Percentiles rank a stretch among this genome's conserved stretches.
Conservation (phyloP, 1,139 yeast species). For the Yamadazyma jaroonii region DNA sequence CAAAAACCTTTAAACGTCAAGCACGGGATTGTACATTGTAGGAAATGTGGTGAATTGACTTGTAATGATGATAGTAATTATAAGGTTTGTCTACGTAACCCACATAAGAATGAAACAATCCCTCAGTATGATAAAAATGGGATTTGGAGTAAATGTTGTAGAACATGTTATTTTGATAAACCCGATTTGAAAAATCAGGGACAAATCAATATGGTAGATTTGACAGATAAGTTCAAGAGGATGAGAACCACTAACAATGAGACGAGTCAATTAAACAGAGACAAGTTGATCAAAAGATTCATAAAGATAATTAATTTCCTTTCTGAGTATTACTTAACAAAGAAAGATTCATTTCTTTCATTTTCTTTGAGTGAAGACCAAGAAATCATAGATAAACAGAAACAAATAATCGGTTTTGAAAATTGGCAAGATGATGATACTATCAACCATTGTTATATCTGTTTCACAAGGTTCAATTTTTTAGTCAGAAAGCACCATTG, state of each 20-base stretch:
- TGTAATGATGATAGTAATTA: conserved; percentile 65
- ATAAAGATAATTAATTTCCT: conserved; percentile 36
- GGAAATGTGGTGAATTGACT: conserved; percentile 69
- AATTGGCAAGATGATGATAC: conserved; percentile 66
- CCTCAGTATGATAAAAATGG: conserved; percentile 46
- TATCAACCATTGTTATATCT: conserved; percentile 59
- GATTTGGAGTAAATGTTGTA: conserved; percentile 70
- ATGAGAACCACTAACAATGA: conserved; percentile 42
- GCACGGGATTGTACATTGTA: conserved; percentile 57
- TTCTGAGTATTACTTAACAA: conserved; percentile 9
- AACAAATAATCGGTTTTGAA: conserved; percentile 38
- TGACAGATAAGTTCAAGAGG: conserved; percentile 40
- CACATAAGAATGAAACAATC: conserved; percentile 24
- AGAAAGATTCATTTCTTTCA: conserved; percentile 1
- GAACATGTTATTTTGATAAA: conserved; percentile 52
- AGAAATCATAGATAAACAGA: conserved; percentile 14
- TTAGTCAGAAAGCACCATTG: conserved; percentile 82
- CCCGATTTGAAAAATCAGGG: conserved; percentile 52
- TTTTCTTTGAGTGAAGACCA: conserved; percentile 4
- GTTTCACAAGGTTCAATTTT: conserved; percentile 56
- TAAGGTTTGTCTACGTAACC: conserved; percentile 46
- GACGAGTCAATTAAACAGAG: conserved; percentile 45
- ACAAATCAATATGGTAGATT: conserved; percentile 39
- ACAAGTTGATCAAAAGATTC: conserved; percentile 64
- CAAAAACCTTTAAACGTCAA: conserved; percentile 38